phyloP scores from a whole-genome alignment of 2,329 filamentous ascomycete genomes.

The Talaromyces sp. region DNA sequence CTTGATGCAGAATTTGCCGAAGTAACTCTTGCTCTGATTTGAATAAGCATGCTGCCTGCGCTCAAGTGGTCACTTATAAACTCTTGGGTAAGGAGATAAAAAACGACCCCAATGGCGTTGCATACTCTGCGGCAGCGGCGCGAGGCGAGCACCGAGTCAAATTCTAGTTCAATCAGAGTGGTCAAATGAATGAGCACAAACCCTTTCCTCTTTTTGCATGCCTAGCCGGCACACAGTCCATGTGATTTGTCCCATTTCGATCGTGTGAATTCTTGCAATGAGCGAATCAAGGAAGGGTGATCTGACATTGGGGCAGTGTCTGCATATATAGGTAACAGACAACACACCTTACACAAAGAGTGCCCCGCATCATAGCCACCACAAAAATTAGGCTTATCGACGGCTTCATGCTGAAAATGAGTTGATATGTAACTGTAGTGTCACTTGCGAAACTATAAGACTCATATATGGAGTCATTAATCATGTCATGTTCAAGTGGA shows the following conservation, averaged over 20 bases:
- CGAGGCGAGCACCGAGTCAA: background rate
- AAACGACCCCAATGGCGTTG: background rate
- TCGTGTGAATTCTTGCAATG: background rate
- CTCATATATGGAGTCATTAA: background rate
- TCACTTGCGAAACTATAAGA: background rate
- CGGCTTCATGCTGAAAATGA: background rate
- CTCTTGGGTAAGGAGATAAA: background rate
- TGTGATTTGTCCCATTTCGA: background rate
- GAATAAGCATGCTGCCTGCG: background rate
- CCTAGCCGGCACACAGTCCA: background rate
- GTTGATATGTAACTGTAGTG: background rate
- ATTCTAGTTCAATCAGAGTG: background rate
- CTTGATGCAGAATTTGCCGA: background rate
- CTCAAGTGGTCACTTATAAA: background rate
- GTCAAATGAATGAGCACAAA: background rate
- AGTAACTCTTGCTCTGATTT: background rate
- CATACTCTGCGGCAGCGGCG: background rate
- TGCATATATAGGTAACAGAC: background rate
- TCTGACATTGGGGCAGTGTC: conserved; percentile 1
- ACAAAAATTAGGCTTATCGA: background rate
- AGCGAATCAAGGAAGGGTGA: background rate
- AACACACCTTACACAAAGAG: background rate
- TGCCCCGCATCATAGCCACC: conserved; percentile 8
- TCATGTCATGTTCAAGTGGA: background rate
- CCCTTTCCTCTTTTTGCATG: background rate